Evolutionary conservation across 139 green algal genomes (phyloP).

Genomic region (Diplosphaera chodatii): DNA sequence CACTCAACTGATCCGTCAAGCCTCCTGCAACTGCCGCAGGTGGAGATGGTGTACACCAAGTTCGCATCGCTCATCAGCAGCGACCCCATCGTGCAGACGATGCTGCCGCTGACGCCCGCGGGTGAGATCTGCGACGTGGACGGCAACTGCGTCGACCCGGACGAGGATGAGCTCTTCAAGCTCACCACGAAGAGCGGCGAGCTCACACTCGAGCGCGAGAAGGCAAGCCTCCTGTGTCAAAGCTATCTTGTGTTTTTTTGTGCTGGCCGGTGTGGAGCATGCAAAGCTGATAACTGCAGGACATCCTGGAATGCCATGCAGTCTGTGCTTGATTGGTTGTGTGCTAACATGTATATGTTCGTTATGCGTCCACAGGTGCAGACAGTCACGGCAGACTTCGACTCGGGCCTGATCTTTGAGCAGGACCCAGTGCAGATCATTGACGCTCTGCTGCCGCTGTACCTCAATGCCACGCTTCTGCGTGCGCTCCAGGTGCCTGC

Average conservation of each 20-base stretch:
- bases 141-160: constrained; percentile 93
- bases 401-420: constrained; percentile 93
- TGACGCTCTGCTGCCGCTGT: constrained; percentile 96
- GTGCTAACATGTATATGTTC: no score
- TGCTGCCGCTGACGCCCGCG: constrained; percentile 82
- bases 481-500: constrained; percentile 37
- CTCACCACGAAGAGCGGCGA: constrained; percentile 85
- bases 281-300: no score
- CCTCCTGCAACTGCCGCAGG: no score
- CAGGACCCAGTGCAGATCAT: constrained; percentile 98
- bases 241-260: no score
- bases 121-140: constrained; percentile 93
- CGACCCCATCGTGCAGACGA: constrained; percentile 88
- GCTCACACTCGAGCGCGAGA: constrained; percentile 83
- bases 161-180: constrained; percentile 97
- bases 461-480: constrained; percentile 94
- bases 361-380: constrained; percentile 23
- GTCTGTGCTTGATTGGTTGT: no score
- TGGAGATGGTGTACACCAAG: constrained; percentile 97
- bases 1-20: no score
- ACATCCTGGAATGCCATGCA: no score
- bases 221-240: no score
- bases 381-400: constrained; percentile 70
- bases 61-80: constrained; percentile 95
- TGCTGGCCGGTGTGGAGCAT: no score